Conservation (phyloP, 2,329 filamentous ascomycete species). For the Colletotrichum viniferum region DNA sequence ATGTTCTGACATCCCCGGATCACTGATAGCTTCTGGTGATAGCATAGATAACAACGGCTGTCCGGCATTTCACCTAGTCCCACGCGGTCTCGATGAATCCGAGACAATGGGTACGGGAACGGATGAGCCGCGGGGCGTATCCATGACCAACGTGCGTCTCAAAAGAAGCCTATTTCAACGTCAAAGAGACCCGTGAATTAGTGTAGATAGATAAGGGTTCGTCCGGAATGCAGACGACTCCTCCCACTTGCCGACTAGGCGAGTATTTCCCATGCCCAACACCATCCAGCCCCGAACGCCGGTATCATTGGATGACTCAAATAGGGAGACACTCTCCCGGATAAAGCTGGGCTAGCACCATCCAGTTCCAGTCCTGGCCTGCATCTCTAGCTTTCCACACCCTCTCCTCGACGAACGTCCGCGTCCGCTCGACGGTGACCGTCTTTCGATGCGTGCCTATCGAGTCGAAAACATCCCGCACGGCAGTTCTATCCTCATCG, state of each 20-base stretch:
- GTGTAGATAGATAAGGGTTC: not conserved
- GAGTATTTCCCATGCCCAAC: not conserved
- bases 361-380: constrained; percentile 32
- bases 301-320: constrained; percentile 10
- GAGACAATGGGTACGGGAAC: not conserved
- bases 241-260: not conserved
- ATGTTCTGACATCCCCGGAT: not conserved
- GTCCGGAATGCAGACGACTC: not conserved
- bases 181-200: not conserved
- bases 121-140: not conserved
- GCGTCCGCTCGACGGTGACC: constrained; percentile 28
- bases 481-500: constrained; percentile 26
- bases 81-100: not conserved
- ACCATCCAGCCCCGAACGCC: not conserved
- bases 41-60: constrained; percentile 7
- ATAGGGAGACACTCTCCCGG: constrained; percentile 34
- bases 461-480: constrained; percentile 27
- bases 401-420: constrained; percentile 27
- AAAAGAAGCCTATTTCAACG: constrained; percentile 15
- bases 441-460: constrained; percentile 30
- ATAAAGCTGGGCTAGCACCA: constrained; percentile 28
- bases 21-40: not conserved
- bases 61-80: not conserved
- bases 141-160: not conserved
- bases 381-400: constrained; percentile 32